Conservation (phyloP, 2,329 filamentous ascomycete genomes). For the Aurifilum marmelostoma region DNA sequence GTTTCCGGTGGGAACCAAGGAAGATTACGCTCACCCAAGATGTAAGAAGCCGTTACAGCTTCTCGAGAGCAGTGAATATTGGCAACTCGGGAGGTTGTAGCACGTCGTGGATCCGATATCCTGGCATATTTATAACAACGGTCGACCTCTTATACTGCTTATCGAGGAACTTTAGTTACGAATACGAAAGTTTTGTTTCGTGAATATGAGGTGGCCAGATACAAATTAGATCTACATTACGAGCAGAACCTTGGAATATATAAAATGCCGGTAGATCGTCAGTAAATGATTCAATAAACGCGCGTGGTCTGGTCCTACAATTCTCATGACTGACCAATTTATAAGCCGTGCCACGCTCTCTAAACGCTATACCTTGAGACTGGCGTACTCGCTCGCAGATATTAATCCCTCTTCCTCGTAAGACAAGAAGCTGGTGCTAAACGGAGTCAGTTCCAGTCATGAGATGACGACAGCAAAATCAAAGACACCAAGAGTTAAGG, state of each 20-base stretch:
- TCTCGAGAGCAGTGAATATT: background rate
- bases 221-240: too few species aligned
- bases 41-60: constrained; percentile 31
- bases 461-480: background rate
- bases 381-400: background rate
- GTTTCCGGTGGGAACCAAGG: constrained; percentile 41
- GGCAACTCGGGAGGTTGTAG: background rate
- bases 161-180: too few species aligned
- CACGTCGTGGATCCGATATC: background rate
- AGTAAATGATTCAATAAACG: too few species aligned
- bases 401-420: background rate
- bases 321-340: too few species aligned
- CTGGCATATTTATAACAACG: background rate
- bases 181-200: too few species aligned
- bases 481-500: background rate
- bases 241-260: too few species aligned
- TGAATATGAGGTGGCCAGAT: too few species aligned
- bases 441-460: background rate
- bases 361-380: too few species aligned
- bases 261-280: too few species aligned
- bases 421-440: background rate
- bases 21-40: constrained; percentile 38
- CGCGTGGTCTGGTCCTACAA: too few species aligned
- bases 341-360: too few species aligned
- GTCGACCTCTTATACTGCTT: too few species aligned